phyloP scores from a whole-genome alignment of 2,329 filamentous ascomycete genomes.

The Podosphaera xanthii region DNA sequence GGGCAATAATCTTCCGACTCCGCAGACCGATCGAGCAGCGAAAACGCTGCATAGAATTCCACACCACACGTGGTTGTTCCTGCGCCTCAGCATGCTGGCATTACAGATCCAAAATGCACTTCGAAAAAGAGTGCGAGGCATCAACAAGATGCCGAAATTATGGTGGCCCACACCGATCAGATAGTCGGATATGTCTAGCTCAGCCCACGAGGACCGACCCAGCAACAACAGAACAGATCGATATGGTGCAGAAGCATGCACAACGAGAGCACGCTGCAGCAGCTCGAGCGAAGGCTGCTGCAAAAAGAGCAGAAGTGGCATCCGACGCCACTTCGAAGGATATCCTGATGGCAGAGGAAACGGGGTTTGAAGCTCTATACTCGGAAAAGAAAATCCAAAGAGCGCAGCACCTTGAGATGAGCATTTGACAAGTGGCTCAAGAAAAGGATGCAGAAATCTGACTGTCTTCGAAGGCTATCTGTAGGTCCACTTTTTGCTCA shows the following conservation, averaged over 20 bases:
- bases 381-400: not conserved
- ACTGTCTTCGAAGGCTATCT: not conserved
- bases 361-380: not conserved
- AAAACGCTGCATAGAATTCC: not conserved
- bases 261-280: not conserved
- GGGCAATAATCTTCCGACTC: not conserved
- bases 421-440: not conserved
- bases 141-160: not conserved
- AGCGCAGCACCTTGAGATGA: not conserved
- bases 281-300: not conserved
- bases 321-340: not conserved
- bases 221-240: not conserved
- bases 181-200: too few relatives aligned
- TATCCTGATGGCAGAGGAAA: not conserved
- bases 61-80: not conserved
- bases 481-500: not conserved
- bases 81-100: not conserved
- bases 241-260: not conserved
- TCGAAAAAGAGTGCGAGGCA: not conserved
- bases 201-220: not conserved
- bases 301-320: not conserved
- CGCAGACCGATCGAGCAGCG: not conserved
- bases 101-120: not conserved
- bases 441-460: not conserved
- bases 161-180: not conserved